A percentile compares a stretch with the other conserved stretches of the same genome.
phyloP scores from a whole-genome alignment of 805 yeast genomes.

The Starmerella powellii region DNA sequence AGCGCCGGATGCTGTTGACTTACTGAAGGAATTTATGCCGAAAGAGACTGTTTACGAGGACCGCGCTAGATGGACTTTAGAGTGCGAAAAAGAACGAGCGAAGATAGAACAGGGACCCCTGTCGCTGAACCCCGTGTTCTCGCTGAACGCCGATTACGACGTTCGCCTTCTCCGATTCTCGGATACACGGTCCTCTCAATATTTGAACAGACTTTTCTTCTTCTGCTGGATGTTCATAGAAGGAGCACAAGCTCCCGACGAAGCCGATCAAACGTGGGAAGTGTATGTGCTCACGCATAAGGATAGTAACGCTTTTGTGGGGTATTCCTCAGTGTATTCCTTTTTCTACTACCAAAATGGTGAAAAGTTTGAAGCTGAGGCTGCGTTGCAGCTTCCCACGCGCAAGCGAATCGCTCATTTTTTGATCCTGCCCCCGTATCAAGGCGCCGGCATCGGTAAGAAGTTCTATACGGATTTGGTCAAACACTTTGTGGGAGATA shows the following conservation, averaged over 20 bases:
- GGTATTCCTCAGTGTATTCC: slow-evolving; percentile 72
- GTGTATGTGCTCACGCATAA: slow-evolving; percentile 44
- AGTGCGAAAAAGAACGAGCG: slow-evolving; percentile 4
- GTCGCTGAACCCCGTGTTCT: background rate
- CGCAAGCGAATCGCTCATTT: slow-evolving; percentile 83
- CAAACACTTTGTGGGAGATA: slow-evolving; percentile 44
- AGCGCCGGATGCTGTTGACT: slow-evolving; percentile 47
- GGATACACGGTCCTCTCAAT: background rate
- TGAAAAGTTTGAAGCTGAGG: slow-evolving; percentile 32
- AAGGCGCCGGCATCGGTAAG: slow-evolving; percentile 56
- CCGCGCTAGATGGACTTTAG: slow-evolving; percentile 58
- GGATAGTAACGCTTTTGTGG: slow-evolving; percentile 42
- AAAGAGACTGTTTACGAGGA: slow-evolving; percentile 44
- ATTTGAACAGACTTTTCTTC: slow-evolving; percentile 56
- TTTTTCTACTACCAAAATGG: slow-evolving; percentile 65
- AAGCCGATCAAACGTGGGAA: slow-evolving; percentile 68
- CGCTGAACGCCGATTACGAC: slow-evolving; percentile 22
- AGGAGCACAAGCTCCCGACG: slow-evolving; percentile 83
- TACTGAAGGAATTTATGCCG: slow-evolving; percentile 50
- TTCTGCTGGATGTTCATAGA: slow-evolving; percentile 61
- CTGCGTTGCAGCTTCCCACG: slow-evolving; percentile 20
- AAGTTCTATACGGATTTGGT: slow-evolving; percentile 47
- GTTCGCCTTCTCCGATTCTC: background rate
- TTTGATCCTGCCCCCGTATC: slow-evolving; percentile 72
- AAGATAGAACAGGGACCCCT: slow-evolving; percentile 23